Evolutionary conservation across 768 basidiomycete species (phyloP), one percentile per base, ranked within the genome.

Genomic region (Leccinum obscurum): DNA sequence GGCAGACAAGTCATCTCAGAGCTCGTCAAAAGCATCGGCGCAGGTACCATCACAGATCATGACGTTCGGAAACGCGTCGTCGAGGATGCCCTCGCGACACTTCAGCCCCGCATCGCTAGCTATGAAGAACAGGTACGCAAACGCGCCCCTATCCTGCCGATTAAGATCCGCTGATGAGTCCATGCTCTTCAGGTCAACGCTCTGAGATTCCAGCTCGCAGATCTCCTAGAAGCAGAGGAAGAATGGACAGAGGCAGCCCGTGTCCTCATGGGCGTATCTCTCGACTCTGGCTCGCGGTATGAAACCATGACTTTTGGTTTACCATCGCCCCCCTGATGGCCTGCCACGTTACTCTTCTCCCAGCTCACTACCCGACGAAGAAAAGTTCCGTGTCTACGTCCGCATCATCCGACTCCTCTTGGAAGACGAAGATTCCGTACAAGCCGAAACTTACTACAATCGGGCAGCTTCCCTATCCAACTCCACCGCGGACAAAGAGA

Each of bases 401-500:
- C 90, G 95, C 59, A 96, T 98, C 64, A 92, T 98, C 55, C 88
- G 97, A 17, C 82, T 98, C 6, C 82, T 97, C 20, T 82, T 99
- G 35, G 96, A 99, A 78, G 95, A 97, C 57, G 95, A 96, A 72
- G 96, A 99, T 70, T 93, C 92, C 4, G 90, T 95, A 2, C 92
- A 95, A 74, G 97, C 97, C n/a, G 96, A 98, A 72, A 92, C 94
- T 2, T 98, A 95, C 76, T 96, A 96, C 75, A 96, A 95, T 70
- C 91, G 97, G 57, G 97, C 97, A 20, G 92, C 94, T 1, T 84
- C 95, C 22, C 83, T 98, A 22, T 87, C 93, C 24, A 90, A 94
- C 72, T 85, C 88, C 15, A 85, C 90, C 41, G 80, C 79, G 15
- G 87, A 98, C 76, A 87, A 85, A 66, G 91, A 89, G 71, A 90